phyloP scores from a whole-genome alignment of 148 eudicot species.

The Camellia granthamiana region DNA sequence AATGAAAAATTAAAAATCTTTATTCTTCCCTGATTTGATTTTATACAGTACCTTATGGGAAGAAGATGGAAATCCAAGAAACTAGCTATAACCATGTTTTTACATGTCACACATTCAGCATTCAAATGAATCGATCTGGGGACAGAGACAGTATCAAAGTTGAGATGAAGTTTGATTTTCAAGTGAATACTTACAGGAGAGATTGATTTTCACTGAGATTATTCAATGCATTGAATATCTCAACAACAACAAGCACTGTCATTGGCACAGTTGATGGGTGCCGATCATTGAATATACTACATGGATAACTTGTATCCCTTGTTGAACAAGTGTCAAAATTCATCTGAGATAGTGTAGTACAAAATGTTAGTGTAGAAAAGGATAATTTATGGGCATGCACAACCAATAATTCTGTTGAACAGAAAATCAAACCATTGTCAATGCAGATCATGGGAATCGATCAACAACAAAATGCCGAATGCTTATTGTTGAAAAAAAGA shows the following conservation, averaged over 20 bases:
- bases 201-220: slow-evolving; percentile 99
- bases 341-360: slow-evolving; percentile 55
- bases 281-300: slow-evolving; percentile 79
- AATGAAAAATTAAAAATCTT: too few relatives aligned
- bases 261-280: slow-evolving; percentile 98
- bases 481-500: too few relatives aligned
- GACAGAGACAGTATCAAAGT: background rate
- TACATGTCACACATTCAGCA: background rate
- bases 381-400: background rate
- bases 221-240: slow-evolving; percentile 98
- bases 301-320: slow-evolving; percentile 76
- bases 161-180: background rate
- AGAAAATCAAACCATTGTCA: background rate
- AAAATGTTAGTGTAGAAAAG: slow-evolving; percentile 6
- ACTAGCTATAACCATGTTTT: background rate
- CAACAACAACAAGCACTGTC: slow-evolving; percentile 99
- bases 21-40: too few relatives aligned
- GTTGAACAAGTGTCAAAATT: slow-evolving; percentile 88
- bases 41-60: background rate
- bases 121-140: background rate
- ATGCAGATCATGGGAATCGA: background rate
- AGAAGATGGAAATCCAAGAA: background rate
- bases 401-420: background rate
- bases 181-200: slow-evolving; percentile 64
- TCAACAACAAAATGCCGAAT: background rate